Evolutionary conservation across 768 basidiomycete species (phyloP).

Genomic region (Podaxis sp.): DNA sequence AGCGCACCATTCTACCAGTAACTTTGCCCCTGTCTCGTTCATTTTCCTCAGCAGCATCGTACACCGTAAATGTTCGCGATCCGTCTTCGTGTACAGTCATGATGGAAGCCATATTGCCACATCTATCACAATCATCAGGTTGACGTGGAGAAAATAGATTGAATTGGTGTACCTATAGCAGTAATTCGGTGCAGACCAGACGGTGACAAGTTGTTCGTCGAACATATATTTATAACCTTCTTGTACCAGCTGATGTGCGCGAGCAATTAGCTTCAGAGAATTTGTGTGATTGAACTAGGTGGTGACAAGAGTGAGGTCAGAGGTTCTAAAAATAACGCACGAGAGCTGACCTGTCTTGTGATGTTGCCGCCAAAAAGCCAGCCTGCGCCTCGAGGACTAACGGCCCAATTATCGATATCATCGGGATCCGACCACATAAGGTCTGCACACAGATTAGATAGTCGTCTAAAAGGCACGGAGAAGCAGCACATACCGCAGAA

Average conservation of each 20-base stretch:
- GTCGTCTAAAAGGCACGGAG: not conserved
- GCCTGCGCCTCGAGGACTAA: conserved; percentile 93
- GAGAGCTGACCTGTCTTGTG: conserved; percentile 66
- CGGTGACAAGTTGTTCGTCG: conserved; percentile 86
- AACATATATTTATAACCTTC: conserved; percentile 99
- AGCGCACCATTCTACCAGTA: conserved; percentile 66
- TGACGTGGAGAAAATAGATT: not conserved
- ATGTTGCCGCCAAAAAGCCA: conserved; percentile 91
- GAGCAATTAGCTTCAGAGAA: conserved; percentile 80
- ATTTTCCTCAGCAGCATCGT: conserved; percentile 87
- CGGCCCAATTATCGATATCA: conserved; percentile 94
- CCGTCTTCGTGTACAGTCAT: conserved; percentile 78
- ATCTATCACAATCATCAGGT: conserved; percentile 15
- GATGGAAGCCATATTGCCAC: conserved; percentile 84
- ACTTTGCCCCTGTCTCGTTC: conserved; percentile 75
- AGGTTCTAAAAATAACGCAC: conserved; percentile 2
- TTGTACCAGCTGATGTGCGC: conserved; percentile 96
- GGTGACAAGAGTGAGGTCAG: not conserved
- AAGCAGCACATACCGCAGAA: conserved; percentile 70
- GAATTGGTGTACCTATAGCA: conserved; percentile 58
- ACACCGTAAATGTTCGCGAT: conserved; percentile 73
- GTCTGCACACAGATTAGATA: conserved; percentile 45
- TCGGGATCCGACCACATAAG: conserved; percentile 99
- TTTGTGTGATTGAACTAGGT: conserved; percentile 91
- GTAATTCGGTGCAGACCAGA: conserved; percentile 92